Evolutionary conservation across 2,329 filamentous ascomycete species (phyloP).

Genomic region (Fusarium multiceps): DNA sequence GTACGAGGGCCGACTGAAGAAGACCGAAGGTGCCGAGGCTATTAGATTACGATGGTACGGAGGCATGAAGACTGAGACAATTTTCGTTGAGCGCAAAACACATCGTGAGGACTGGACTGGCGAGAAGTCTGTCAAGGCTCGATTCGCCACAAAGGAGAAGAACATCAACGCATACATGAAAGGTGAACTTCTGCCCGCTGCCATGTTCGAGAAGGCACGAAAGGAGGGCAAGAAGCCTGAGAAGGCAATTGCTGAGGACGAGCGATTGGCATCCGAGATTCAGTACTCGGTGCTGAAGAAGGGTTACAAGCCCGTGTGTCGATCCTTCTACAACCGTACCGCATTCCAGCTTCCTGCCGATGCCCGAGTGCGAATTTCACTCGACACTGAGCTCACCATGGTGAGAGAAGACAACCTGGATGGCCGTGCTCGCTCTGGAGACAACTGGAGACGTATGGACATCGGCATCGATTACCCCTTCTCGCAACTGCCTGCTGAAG

Average conservation of each 20-base stretch:
- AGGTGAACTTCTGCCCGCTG: slow-evolving; percentile 84
- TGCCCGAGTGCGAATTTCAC: slow-evolving; percentile 92
- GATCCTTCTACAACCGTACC: slow-evolving; percentile 97
- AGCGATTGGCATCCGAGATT: slow-evolving; percentile 89
- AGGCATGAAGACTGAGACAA: slow-evolving; percentile 92
- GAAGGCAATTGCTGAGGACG: slow-evolving; percentile 90
- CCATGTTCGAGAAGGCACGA: slow-evolving; percentile 95
- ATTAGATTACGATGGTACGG: slow-evolving; percentile 98
- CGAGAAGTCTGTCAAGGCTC: slow-evolving; percentile 98
- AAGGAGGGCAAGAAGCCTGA: slow-evolving; percentile 94
- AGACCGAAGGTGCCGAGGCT: slow-evolving; percentile 96
- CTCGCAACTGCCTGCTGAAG: slow-evolving; percentile 83
- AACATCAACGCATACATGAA: slow-evolving; percentile 91
- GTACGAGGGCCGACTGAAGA: slow-evolving; percentile 94
- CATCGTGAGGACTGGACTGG: slow-evolving; percentile 99
- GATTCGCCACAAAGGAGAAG: slow-evolving; percentile 96
- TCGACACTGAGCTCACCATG: slow-evolving; percentile 97
- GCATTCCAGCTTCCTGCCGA: slow-evolving; percentile 98
- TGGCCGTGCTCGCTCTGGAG: slow-evolving; percentile 77
- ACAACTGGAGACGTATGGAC: slow-evolving; percentile 97
- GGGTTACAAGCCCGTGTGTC: slow-evolving; percentile 86
- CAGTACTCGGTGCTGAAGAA: slow-evolving; percentile 93
- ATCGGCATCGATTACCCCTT: slow-evolving; percentile 98
- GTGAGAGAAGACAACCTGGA: slow-evolving; percentile 94
- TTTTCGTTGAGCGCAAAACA: slow-evolving; percentile 97